Evolutionary conservation across 306 rosid species (phyloP), one percentile per base, ranked within the genome.

Genomic region (Mimosa bimucronata): DNA sequence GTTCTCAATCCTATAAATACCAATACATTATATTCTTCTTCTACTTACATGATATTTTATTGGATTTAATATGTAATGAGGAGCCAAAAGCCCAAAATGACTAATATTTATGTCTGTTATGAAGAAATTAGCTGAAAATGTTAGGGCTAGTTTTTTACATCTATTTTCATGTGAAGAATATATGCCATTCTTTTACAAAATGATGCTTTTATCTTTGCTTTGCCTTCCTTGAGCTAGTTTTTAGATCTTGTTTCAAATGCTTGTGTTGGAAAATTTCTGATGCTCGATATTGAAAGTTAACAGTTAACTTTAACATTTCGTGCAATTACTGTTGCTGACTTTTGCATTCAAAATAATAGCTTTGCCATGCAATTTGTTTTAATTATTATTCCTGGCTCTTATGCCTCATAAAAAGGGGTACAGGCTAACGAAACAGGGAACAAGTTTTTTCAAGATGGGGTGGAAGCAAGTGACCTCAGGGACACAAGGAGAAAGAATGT

Each of bases 391-490:
- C 50, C 82, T 62, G 73, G 41, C 50, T 79, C 53, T 76, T n/a
- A 55, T 80, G 77, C 85, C 76, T 86, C 62, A 69, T 55, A 45
- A 75, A 79, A 81, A 95, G 98, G 98, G 99, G 65, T 95, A 90
- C 88, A 95, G 83, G 92, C 84, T 95, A 55, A 95, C 98, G 26
- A 91, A 77, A 84, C 99, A 95, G 81, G 98, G 99, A 28, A 92
- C 78, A 62, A 85, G 90, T 80, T 79, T 91, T 9, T 19, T 73
- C 75, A 89, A 75, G 79, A 88, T 88, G 92, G 93, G 90, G 53
- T 95, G 97, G 98, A 89, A 5, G 76, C 86, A 87, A 85, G 93
- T 91, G 72, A 67, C 87, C 78, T 81, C 95, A 8, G 83, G 81
- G 74, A 66, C 73, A 50, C 83, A 52, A 74, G 97, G 88, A 66